Evolutionary conservation across 176 grass and related monocot species (phyloP).

Genomic region (Oryza coarctata): DNA sequence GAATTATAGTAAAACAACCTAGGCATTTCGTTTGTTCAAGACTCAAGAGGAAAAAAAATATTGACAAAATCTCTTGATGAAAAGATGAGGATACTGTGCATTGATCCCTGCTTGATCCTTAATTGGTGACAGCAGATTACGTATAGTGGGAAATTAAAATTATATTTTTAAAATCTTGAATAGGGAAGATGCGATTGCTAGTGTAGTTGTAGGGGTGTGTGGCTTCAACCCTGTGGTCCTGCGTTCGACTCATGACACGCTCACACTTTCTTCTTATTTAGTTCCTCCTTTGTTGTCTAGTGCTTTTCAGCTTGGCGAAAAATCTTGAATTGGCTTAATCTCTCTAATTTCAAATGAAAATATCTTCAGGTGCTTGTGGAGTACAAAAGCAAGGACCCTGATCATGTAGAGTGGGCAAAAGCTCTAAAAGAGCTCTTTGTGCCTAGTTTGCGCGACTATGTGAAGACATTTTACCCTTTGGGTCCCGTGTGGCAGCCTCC

Average conservation of each 20-base stretch:
- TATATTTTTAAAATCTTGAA: background rate
- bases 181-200: too few species aligned
- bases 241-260: too few species aligned
- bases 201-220: too few species aligned
- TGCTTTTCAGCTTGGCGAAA: too few species aligned
- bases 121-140: background rate
- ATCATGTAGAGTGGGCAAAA: slow-evolving; percentile 65
- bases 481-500: slow-evolving; percentile 48
- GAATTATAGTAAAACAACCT: background rate
- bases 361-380: slow-evolving; percentile 57
- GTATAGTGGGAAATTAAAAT: background rate
- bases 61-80: background rate
- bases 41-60: background rate
- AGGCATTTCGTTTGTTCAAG: background rate
- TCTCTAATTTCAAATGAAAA: background rate
- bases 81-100: background rate
- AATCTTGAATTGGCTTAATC: background rate
- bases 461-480: slow-evolving; percentile 54
- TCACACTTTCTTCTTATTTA: too few species aligned
- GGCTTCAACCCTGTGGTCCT: too few species aligned
- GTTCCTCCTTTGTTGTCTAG: too few species aligned
- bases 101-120: background rate
- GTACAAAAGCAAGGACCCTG: slow-evolving; percentile 56
- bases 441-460: slow-evolving; percentile 45
- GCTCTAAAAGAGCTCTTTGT: slow-evolving; percentile 59